Conservation (phyloP, 192 early-diverging fungal species). For the Podila horticola region DNA sequence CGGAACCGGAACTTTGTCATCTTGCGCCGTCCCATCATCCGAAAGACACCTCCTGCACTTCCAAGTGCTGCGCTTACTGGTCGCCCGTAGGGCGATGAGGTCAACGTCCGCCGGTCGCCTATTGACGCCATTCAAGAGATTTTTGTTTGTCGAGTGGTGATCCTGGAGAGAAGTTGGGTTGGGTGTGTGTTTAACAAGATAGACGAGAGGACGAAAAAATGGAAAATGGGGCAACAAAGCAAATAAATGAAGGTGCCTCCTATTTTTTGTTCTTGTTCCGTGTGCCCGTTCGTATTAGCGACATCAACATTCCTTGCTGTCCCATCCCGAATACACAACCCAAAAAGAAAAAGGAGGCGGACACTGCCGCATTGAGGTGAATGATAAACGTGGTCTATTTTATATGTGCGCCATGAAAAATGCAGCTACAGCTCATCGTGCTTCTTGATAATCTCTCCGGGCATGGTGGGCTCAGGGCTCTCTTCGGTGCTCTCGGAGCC, state of each 20-base stretch:
- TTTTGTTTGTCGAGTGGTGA: too few relatives aligned
- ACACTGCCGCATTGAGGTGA: not conserved
- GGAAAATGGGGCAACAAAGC: not conserved
- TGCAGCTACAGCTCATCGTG: conserved; percentile 14
- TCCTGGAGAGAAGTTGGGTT: too few relatives aligned
- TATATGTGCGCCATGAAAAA: too few relatives aligned
- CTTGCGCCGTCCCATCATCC: conserved; percentile 30
- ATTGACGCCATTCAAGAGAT: conserved; percentile 15
- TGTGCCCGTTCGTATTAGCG: too few relatives aligned
- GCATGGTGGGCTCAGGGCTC: not conserved
- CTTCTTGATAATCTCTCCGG: not conserved
- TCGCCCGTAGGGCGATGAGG: conserved; percentile 9
- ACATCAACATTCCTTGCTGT: too few relatives aligned
- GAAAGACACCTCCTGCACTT: conserved; percentile 9
- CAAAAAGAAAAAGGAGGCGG: not conserved
- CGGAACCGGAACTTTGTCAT: conserved; percentile 31
- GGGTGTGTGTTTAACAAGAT: not conserved
- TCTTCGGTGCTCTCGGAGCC: not conserved
- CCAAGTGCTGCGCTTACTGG: not conserved
- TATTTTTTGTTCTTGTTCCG: not conserved
- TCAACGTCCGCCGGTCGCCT: conserved; percentile 15
- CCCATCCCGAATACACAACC: too few relatives aligned
- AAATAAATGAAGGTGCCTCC: not conserved
- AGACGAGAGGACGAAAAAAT: not conserved
- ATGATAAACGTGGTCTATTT: too few relatives aligned